Percentiles rank a stretch among this genome's conserved stretches.
Evolutionary conservation across 2,329 filamentous ascomycete species (phyloP).

Genomic region (Gnomoniopsis smithogilvyi): DNA sequence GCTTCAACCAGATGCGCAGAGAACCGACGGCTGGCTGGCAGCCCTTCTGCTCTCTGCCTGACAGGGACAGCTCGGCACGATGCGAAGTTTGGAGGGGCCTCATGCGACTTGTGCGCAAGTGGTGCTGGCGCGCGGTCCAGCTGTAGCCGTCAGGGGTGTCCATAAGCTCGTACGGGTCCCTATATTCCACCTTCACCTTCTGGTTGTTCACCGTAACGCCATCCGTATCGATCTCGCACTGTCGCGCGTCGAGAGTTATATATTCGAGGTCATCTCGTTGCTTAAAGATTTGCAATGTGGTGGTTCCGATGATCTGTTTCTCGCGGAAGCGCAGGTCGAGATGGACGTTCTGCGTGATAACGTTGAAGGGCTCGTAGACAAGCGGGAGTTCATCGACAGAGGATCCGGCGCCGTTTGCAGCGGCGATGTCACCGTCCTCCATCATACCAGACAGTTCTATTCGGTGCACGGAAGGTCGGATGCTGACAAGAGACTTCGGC

Average conservation of each 20-base stretch:
- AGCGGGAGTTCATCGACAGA: conserved; percentile 14
- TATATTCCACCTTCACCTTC: conserved; percentile 42
- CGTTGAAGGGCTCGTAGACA: conserved; percentile 37
- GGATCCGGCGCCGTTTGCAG: conserved; percentile 6
- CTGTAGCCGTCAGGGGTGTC: conserved; percentile 58
- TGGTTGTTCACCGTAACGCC: conserved; percentile 51
- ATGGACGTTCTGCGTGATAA: conserved; percentile 83
- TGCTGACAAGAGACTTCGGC: too few relatives aligned
- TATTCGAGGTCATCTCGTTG: conserved; percentile 53
- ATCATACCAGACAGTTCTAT: conserved; percentile 25
- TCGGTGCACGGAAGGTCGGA: not conserved
- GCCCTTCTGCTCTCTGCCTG: conserved; percentile 52
- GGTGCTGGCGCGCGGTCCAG: conserved; percentile 71
- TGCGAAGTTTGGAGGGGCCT: conserved; percentile 49
- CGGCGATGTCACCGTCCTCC: conserved; percentile 18
- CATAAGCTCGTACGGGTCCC: conserved; percentile 66
- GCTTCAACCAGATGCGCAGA: conserved; percentile 38
- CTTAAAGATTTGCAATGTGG: conserved; percentile 74
- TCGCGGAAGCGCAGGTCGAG: conserved; percentile 84
- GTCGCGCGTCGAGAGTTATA: conserved; percentile 59
- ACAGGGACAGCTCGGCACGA: conserved; percentile 51
- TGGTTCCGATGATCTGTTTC: conserved; percentile 71
- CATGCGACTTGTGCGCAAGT: conserved; percentile 67
- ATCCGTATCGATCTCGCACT: conserved; percentile 54
- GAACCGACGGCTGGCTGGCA: conserved; percentile 56